Percentiles rank a stretch among this genome's conserved stretches.
These are phyloP conservation scores for Pseudocercospora fijiensis DNA, from an alignment of 2,329 filamentous ascomycete genomes.

Conservation along the genomic window DNA sequence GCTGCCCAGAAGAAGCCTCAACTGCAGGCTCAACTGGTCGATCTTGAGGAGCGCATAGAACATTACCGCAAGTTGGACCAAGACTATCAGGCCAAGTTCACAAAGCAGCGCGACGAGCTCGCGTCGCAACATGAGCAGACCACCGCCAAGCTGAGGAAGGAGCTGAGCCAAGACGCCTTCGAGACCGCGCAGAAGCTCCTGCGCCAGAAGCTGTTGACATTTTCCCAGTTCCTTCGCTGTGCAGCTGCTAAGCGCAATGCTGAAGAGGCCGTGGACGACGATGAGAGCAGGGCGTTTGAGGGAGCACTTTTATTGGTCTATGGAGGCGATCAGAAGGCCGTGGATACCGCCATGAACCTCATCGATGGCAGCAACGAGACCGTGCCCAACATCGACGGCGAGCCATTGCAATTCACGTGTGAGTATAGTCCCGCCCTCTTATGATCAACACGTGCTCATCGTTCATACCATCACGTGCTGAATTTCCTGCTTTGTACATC, in stretches of 20 bases:
- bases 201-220: constrained; percentile 63
- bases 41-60: constrained; percentile 70
- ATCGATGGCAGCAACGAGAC: constrained; percentile 69
- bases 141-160: constrained; percentile 55
- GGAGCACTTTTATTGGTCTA: constrained; percentile 77
- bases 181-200: constrained; percentile 50
- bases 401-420: constrained; percentile 70
- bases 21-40: constrained; percentile 65
- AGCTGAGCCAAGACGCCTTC: constrained; percentile 55
- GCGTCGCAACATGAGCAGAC: constrained; percentile 57
- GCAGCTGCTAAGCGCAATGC: constrained; percentile 72
- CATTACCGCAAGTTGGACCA: constrained; percentile 74
- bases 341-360: constrained; percentile 72
- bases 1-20: constrained; percentile 74
- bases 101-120: constrained; percentile 57
- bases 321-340: constrained; percentile 71
- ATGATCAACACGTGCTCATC: constrained; percentile 6
- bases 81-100: constrained; percentile 64
- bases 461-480: constrained; percentile 16
- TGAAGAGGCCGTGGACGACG: constrained; percentile 64
- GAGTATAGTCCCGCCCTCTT: constrained; percentile 41
- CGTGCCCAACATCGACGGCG: constrained; percentile 64
- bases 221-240: constrained; percentile 78
- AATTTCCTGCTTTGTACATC: constrained; percentile 7
- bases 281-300: constrained; percentile 79